Conservation (phyloP, 2,329 filamentous ascomycete genomes). For the Ophiosphaerella narmari region DNA sequence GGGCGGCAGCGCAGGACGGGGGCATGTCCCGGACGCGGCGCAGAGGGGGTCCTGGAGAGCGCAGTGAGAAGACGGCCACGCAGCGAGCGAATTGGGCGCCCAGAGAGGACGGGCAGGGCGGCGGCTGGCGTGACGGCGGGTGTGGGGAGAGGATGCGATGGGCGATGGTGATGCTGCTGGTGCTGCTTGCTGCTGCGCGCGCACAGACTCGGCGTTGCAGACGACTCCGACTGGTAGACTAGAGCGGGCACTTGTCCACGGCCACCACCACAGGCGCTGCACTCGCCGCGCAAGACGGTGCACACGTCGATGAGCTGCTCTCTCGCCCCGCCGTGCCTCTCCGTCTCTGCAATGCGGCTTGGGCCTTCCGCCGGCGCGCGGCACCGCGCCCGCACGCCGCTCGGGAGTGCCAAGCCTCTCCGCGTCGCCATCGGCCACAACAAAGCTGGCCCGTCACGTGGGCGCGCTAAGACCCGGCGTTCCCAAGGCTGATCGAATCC, state of each 20-base stretch:
- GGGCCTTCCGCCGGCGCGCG: no score
- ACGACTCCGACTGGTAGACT: constrained; percentile 26
- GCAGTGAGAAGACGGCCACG: no score
- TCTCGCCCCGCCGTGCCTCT: no score
- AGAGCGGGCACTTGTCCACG: no score
- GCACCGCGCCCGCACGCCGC: no score
- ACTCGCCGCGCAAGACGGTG: no score
- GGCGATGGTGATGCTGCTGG: background rate
- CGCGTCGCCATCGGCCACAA: background rate
- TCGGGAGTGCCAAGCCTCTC: background rate
- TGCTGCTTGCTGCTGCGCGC: background rate
- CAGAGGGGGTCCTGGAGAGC: constrained; percentile 37
- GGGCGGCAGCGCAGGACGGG: constrained; percentile 29
- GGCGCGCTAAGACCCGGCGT: no score
- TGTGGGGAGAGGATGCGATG: background rate
- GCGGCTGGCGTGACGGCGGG: constrained; percentile 1
- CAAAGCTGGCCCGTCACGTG: no score
- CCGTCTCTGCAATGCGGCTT: no score
- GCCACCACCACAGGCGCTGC: no score
- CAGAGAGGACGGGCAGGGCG: no score
- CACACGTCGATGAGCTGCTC: no score
- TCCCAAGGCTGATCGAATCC: background rate
- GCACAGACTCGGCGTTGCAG: constrained; percentile 1
- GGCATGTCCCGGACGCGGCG: constrained; percentile 20
- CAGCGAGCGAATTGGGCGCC: background rate